A percentile compares a stretch with the other conserved stretches of the same genome.
Conservation (phyloP, 257 asterid genomes). For the Rehmannia glutinosa region DNA sequence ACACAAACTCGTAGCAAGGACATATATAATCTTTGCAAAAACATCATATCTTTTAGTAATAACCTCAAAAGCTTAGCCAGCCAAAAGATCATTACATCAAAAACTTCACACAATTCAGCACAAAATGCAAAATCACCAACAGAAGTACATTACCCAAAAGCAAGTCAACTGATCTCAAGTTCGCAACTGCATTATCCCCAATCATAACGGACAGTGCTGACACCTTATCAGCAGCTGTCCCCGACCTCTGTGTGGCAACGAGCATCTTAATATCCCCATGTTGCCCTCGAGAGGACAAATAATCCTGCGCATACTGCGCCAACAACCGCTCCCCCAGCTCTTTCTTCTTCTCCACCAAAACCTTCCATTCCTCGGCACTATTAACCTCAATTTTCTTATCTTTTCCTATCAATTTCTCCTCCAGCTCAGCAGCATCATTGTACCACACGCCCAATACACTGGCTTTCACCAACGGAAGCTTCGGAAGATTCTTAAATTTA, state of each 20-base stretch:
- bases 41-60: no score
- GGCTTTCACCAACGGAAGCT: conserved; percentile 74
- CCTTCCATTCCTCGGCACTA: conserved; percentile 60
- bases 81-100: neutral
- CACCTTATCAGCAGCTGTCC: conserved; percentile 94
- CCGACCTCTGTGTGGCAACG: conserved; percentile 80
- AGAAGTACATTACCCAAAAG: conserved; percentile 58
- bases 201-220: conserved; percentile 86
- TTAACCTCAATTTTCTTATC: conserved; percentile 47
- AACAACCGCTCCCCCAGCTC: conserved; percentile 73
- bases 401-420: conserved; percentile 60
- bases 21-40: no score
- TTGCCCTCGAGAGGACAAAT: conserved; percentile 66
- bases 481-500: conserved; percentile 56
- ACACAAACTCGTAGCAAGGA: no score
- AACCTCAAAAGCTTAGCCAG: no score
- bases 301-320: conserved; percentile 73
- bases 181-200: conserved; percentile 89
- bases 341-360: conserved; percentile 74
- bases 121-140: neutral
- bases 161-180: conserved; percentile 71
- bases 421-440: conserved; percentile 63
- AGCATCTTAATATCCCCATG: conserved; percentile 92
- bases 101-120: neutral
- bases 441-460: conserved; percentile 56